phyloP scores from a whole-genome alignment of 495 filamentous ascomycete genomes.

The Usnea hakonensis region DNA sequence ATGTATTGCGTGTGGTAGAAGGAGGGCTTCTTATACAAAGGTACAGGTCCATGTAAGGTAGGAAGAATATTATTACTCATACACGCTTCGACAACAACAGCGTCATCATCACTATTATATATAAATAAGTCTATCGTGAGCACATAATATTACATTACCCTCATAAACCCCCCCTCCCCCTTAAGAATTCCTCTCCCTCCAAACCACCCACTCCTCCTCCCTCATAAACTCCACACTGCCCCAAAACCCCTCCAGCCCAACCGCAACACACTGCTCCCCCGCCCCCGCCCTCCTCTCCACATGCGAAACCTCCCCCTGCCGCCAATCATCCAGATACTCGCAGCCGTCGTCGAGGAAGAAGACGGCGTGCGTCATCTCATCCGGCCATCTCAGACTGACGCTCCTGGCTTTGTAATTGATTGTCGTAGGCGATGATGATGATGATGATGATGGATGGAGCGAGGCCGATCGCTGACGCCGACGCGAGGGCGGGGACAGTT shows the following conservation, averaged over 20 bases:
- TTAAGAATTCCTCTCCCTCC: background rate
- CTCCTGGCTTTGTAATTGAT: background rate
- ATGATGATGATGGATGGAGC: background rate
- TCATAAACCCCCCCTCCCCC: background rate
- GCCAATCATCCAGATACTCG: background rate
- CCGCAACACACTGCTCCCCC: conserved; percentile 1
- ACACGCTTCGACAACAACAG: no score
- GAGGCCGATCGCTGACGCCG: background rate
- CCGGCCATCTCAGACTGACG: conserved; percentile 13
- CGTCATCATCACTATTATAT: no score
- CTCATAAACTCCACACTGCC: conserved; percentile 17
- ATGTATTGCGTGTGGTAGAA: no score
- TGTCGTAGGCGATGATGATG: background rate
- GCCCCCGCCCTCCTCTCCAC: background rate
- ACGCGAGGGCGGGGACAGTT: background rate
- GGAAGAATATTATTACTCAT: no score
- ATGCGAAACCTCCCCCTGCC: background rate
- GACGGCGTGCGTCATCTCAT: conserved; percentile 12
- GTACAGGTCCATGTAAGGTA: no score
- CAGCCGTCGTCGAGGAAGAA: conserved; percentile 8
- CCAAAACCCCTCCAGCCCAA: background rate
- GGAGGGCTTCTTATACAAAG: no score
- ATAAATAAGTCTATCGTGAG: no score
- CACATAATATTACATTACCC: no score
- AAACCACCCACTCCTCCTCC: conserved; percentile 12